Evolutionary conservation across 331 rosid genomes (phyloP), one percentile per base, ranked within the genome.

Genomic region (Malus hybrid): DNA sequence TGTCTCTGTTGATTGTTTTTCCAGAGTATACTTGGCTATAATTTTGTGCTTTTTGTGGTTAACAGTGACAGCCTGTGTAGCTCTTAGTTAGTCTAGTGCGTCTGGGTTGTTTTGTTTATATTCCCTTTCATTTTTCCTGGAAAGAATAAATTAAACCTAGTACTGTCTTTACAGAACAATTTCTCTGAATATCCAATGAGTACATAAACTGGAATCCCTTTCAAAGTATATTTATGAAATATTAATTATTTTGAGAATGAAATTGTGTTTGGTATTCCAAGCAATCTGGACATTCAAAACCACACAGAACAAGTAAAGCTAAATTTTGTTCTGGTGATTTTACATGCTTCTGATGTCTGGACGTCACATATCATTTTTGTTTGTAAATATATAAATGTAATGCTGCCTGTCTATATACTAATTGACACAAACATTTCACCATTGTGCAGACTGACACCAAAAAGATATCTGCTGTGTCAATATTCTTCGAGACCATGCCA

Each of bases 401-500:
- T 16, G 57, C 57, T 31, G 24, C 27, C 28, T 65, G 46, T 33
- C 54, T 36, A 7, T 18, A 6, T 52, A 18, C 57, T 18, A 52
- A 52, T 2, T 52, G 20, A 52, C 57, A 18, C 57, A 52, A 52
- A 52, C 20, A 52, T 24, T 69, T 27, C 54, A 59, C 72, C 66
- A 18, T 33, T 69, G 59, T 84, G 88, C 96, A 93, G 98, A 93
- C 97, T 18, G 98, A 93, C 86, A 93, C 98, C 82, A 93, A 93
- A 84, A 93, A 93, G 91, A 93, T 93, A 80, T 93, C 97, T 60
- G 98, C 98, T 6, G 98, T 93, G 75, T 93, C 97, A 10, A 87
- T 93, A 72, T 91, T 79, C 64, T 93, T 93, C 22, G 98, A 93
- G 91, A 93, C 98, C 62, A 86, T 93, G 97, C 98, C 98, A n/a